phyloP scores from a whole-genome alignment of 345 rosid species.

The Bruguiera sexangula region DNA sequence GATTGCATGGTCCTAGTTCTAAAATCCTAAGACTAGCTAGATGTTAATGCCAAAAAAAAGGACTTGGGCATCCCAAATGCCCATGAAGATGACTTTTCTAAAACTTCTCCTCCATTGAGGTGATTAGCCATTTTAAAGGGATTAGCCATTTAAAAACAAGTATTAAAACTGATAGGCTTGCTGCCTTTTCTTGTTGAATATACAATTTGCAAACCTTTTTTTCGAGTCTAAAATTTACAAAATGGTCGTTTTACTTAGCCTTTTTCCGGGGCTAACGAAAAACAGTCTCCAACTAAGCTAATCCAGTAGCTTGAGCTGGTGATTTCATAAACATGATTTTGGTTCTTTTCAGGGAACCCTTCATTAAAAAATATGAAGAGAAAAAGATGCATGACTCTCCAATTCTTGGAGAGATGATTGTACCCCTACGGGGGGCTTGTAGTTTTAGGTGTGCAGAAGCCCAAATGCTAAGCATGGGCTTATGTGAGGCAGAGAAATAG shows the following conservation, averaged over 20 bases:
- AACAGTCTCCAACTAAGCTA: conserved; percentile 35
- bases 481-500: conserved; percentile 28
- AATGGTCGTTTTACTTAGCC: conserved; percentile 33
- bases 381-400: conserved; percentile 26
- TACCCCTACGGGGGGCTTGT: conserved; percentile 57
- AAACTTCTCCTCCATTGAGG: conserved; percentile 36
- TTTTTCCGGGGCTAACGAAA: conserved; percentile 14
- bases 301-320: conserved; percentile 41
- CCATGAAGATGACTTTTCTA: conserved; percentile 23
- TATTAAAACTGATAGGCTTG: conserved; percentile 31
- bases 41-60: conserved; percentile 41
- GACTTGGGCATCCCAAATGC: conserved; percentile 21
- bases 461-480: conserved; percentile 46
- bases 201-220: conserved; percentile 58
- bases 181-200: conserved; percentile 39
- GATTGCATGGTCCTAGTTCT: conserved; percentile 53
- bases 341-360: conserved; percentile 52
- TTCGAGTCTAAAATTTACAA: conserved; percentile 36
- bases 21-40: conserved; percentile 54
- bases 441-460: conserved; percentile 38
- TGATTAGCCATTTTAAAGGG: conserved; percentile 41
- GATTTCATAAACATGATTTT: conserved; percentile 19
- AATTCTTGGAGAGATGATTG: conserved; percentile 36
- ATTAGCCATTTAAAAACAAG: conserved; percentile 37
- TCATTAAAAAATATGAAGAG: conserved; percentile 22